Evolutionary conservation across 2,329 filamentous ascomycete species (phyloP).

Genomic region (Coniochaeta prunicola): DNA sequence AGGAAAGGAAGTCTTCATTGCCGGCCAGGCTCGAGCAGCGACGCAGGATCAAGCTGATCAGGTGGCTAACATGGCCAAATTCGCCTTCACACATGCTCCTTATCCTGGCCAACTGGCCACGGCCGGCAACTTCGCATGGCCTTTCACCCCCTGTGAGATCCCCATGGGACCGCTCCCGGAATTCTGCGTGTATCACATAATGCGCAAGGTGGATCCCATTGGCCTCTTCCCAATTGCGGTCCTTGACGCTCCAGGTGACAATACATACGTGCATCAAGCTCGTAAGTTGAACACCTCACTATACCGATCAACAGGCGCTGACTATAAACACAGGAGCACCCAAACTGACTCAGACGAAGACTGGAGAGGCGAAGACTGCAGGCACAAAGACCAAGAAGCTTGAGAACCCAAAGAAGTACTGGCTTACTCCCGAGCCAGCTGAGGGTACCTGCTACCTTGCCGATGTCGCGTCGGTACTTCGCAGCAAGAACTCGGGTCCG

Average conservation of each 20-base stretch:
- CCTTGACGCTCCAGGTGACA: neutral
- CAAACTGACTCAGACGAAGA: neutral
- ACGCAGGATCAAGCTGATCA: conserved; percentile 37
- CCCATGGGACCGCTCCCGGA: conserved; percentile 26
- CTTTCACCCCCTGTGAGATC: conserved; percentile 8
- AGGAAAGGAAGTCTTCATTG: conserved; percentile 35
- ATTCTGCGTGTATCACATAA: conserved; percentile 42
- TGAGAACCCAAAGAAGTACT: neutral
- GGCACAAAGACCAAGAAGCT: neutral
- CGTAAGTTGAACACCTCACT: neutral
- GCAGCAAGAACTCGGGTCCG: conserved; percentile 44
- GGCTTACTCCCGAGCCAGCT: conserved; percentile 2
- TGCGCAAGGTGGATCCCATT: conserved; percentile 16
- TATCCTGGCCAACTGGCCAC: conserved; percentile 46
- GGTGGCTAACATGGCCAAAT: conserved; percentile 31
- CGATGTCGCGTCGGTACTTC: conserved; percentile 32
- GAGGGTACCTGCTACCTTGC: conserved; percentile 9
- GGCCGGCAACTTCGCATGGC: conserved; percentile 38
- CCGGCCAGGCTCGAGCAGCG: conserved; percentile 37
- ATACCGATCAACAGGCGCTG: neutral
- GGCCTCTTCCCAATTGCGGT: conserved; percentile 1
- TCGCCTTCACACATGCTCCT: conserved; percentile 34
- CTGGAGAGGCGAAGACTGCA: neutral
- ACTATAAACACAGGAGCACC: neutral
- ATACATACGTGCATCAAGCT: neutral